Evolutionary conservation across 2,329 filamentous ascomycete genomes (phyloP).

Genomic region (Celoporthe dispersa): DNA sequence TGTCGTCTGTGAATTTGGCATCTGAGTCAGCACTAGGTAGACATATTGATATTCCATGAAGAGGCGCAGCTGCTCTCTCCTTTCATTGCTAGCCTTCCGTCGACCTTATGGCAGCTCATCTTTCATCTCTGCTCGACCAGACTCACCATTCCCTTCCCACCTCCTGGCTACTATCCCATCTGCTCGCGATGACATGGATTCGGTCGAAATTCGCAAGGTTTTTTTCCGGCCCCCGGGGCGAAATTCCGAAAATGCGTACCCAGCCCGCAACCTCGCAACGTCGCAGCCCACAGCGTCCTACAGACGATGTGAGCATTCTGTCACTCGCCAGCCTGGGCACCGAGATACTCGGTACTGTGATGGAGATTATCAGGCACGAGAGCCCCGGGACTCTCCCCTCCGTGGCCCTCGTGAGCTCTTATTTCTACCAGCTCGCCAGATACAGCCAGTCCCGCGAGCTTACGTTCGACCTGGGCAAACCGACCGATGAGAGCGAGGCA

Average conservation of each 20-base stretch:
- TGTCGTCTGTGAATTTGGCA: too few relatives aligned
- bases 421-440: slow-evolving; percentile 1
- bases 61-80: too few relatives aligned
- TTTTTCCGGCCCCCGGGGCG: background rate
- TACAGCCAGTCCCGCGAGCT: slow-evolving; percentile 3
- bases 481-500: too few relatives aligned
- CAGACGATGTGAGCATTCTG: background rate
- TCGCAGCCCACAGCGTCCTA: background rate
- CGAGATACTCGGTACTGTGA: background rate
- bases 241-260: background rate
- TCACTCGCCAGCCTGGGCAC: background rate
- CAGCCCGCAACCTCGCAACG: background rate
- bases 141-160: background rate
- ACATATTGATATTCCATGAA: too few relatives aligned
- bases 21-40: too few relatives aligned
- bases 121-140: background rate
- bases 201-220: too few relatives aligned
- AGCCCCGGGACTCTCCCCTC: background rate
- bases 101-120: background rate
- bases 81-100: too few relatives aligned
- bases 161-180: too few relatives aligned
- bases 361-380: background rate
- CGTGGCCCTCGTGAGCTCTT: slow-evolving; percentile 7
- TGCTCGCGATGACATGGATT: background rate
- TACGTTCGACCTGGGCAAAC: background rate